These are phyloP conservation scores for Scutellaria barbata DNA, from an alignment of 257 asterid species.

Conservation along the genomic window DNA sequence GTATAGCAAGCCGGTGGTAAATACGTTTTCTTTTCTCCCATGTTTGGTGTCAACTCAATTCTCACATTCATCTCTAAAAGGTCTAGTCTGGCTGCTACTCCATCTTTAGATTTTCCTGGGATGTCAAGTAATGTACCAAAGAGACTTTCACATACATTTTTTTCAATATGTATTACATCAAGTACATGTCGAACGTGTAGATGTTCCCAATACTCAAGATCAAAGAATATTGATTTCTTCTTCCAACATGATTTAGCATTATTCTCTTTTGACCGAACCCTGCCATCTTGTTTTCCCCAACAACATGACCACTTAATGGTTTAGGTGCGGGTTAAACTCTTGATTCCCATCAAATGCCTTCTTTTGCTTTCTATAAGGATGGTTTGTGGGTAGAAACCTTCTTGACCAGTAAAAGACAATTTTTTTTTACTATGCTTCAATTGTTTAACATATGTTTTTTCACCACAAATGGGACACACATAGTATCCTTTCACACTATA, in stretches of 20 bases:
- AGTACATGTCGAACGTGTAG: neutral
- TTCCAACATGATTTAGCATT: too few relatives aligned
- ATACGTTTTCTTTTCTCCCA: neutral
- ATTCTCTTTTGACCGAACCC: neutral
- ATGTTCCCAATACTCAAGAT: conserved; percentile 1
- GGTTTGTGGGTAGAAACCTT: neutral
- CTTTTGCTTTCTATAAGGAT: neutral
- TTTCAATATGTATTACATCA: conserved; percentile 5
- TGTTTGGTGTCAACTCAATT: neutral
- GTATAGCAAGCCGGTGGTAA: neutral
- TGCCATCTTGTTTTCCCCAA: neutral
- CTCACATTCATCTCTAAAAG: neutral
- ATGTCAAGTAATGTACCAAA: neutral
- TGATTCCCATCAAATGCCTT: neutral
- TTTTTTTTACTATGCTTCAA: neutral
- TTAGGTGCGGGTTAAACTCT: neutral
- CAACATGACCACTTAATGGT: neutral
- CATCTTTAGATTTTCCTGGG: neutral
- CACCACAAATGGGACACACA: neutral
- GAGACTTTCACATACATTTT: neutral
- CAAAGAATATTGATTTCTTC: neutral
- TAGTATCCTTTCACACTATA: neutral
- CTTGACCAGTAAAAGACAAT: neutral
- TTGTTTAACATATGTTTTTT: neutral
- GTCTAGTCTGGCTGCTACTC: neutral